phyloP scores from a whole-genome alignment of 2,329 filamentous ascomycete species.

The Cladosporium phlei region DNA sequence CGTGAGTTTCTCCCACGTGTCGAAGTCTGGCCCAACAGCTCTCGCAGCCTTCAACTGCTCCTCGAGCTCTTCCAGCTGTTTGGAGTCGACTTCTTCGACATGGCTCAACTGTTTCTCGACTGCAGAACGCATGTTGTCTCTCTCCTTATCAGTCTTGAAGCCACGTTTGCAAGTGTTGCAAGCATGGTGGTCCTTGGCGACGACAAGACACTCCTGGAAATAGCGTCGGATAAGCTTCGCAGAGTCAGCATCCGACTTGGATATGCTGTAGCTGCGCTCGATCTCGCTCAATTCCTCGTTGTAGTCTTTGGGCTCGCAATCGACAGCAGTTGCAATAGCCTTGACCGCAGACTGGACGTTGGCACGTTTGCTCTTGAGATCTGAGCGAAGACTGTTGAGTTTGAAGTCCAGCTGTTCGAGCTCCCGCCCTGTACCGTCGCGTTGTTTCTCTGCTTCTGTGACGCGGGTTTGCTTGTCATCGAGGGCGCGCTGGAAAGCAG shows the following conservation, averaged over 20 bases:
- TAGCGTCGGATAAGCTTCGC: constrained; percentile 52
- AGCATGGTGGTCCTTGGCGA: constrained; percentile 62
- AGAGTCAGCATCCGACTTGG: constrained; percentile 62
- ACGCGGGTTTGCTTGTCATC: constrained; percentile 55
- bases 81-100: constrained; percentile 32
- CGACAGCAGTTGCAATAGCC: constrained; percentile 53
- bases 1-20: constrained; percentile 66
- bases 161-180: constrained; percentile 72
- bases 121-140: constrained; percentile 61
- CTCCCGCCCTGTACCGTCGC: constrained; percentile 67
- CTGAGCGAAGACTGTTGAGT: constrained; percentile 61
- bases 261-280: constrained; percentile 48
- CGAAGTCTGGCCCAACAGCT: constrained; percentile 62
- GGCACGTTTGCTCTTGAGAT: constrained; percentile 55
- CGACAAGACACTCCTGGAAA: constrained; percentile 63
- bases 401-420: constrained; percentile 69
- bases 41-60: constrained; percentile 44
- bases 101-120: constrained; percentile 52
- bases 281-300: constrained; percentile 49
- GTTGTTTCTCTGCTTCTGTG: constrained; percentile 61
- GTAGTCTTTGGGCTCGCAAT: constrained; percentile 47
- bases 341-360: constrained; percentile 55
- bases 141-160: constrained; percentile 58
- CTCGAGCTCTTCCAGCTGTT: constrained; percentile 59
- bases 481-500: constrained; percentile 61